Evolutionary conservation across 2,329 filamentous ascomycete species (phyloP), one percentile per base, ranked within the genome.

Genomic region (Trichophyton simii): DNA sequence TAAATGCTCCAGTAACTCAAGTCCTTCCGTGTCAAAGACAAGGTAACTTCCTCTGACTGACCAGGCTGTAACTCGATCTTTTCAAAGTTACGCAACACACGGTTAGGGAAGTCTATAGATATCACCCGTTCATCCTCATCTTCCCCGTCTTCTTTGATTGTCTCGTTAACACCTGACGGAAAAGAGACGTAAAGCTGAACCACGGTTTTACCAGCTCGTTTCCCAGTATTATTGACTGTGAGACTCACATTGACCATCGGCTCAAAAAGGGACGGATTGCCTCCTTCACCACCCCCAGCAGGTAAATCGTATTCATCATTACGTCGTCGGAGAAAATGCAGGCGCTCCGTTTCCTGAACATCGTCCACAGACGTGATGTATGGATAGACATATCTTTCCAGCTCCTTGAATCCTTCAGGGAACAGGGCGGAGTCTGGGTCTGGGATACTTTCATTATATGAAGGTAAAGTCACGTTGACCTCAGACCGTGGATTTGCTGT

Each of bases 361-460:
- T 80, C 79, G 13, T 81, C 76, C 8, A 77, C 69, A 0, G 74
- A 77, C 6, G 78, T 71, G 25, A 89, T 77, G 71, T 88, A 91
- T 0, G 87, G 87, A 69, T 91, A 91, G 60, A 91, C 81, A 71
- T 87, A 89, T 67, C 87, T 87, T 60, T 81, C 77, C 0, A 91
- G 74, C 57, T 77, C 80, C n/a, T 79, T 77, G 69, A 89, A 83
- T 3, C 75, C 80, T 0, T 73, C 60, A 0, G 87, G 87, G 69
- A 85, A 87, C 1, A 88, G 72, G 0, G 80, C 82, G 11, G 81
- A 79, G n/a, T 77, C 72, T 2, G 80, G 75, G 15, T 80, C 74
- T 0, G 85, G 85, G 2, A 86, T 74, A 0, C 69, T 72, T n/a
- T 73, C 74, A 65, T 82, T 74, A 67, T 87, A 86, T 9, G 72